Conservation (phyloP, 441 rosid genomes). For the Rhodomyrtus psidioides region DNA sequence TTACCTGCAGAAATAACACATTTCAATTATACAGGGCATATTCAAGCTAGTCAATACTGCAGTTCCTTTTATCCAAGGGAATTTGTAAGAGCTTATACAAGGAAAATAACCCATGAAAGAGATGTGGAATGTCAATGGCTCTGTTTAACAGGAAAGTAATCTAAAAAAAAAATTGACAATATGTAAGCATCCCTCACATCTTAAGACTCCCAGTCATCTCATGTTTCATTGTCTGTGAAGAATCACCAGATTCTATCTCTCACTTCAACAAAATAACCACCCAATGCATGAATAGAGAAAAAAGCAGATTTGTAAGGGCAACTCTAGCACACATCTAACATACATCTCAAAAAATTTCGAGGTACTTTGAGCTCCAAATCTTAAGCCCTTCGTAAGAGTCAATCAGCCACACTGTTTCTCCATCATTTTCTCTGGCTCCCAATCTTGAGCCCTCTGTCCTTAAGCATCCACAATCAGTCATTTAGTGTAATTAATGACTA, state of each 20-base stretch:
- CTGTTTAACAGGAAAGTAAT: not conserved
- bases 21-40: no score
- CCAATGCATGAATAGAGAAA: not conserved
- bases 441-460: not conserved
- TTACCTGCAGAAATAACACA: no score
- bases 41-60: no score
- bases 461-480: not conserved
- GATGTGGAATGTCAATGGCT: no score
- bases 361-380: not conserved
- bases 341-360: not conserved
- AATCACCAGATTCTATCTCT: not conserved
- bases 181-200: not conserved
- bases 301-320: not conserved
- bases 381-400: not conserved
- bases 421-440: not conserved
- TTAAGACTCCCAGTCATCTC: not conserved
- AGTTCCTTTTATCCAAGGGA: no score
- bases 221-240: not conserved
- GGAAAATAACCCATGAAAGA: no score
- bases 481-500: not conserved
- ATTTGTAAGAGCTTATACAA: no score
- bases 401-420: not conserved
- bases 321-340: not conserved
- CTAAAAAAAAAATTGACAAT: not conserved
- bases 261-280: not conserved